phyloP scores from a whole-genome alignment of 2,329 filamentous ascomycete species.

The Neofusicoccum cordaticola region DNA sequence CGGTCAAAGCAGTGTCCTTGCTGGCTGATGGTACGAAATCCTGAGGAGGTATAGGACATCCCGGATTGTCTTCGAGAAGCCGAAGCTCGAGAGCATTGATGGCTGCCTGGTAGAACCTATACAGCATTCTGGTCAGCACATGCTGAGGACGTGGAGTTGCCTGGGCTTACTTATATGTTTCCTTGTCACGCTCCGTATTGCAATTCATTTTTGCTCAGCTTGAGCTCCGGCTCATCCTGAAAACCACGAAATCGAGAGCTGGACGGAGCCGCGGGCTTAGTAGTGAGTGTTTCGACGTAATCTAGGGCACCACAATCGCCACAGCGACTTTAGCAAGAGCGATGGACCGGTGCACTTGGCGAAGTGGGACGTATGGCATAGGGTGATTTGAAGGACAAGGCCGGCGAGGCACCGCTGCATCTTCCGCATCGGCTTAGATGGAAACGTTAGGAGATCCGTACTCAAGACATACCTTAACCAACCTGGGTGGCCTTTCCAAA shows the following conservation, averaged over 20 bases:
- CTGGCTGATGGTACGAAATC: constrained; percentile 20
- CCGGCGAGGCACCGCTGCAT: background rate
- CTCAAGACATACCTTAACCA: background rate
- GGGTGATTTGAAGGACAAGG: background rate
- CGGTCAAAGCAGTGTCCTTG: constrained; percentile 35
- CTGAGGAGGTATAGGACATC: background rate
- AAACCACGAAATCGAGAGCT: background rate
- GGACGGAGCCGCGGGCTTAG: background rate
- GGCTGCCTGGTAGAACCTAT: constrained; percentile 15
- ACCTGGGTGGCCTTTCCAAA: background rate
- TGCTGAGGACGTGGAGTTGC: background rate
- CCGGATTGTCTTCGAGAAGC: background rate
- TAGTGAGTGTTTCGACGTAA: background rate
- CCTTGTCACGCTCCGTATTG: constrained; percentile 4
- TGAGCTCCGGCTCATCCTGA: background rate
- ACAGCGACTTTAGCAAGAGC: background rate
- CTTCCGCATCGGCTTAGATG: constrained; percentile 3
- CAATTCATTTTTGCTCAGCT: constrained; percentile 7
- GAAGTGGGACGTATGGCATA: background rate
- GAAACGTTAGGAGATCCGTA: background rate
- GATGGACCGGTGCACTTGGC: background rate
- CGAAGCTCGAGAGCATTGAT: constrained; percentile 15
- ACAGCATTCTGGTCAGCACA: background rate
- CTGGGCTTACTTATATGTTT: constrained; percentile 4
- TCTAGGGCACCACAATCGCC: background rate